These are phyloP conservation scores for Ceratocystiopsis brevicomis DNA, from an alignment of 2,329 filamentous ascomycete genomes.

Conservation along the genomic window DNA sequence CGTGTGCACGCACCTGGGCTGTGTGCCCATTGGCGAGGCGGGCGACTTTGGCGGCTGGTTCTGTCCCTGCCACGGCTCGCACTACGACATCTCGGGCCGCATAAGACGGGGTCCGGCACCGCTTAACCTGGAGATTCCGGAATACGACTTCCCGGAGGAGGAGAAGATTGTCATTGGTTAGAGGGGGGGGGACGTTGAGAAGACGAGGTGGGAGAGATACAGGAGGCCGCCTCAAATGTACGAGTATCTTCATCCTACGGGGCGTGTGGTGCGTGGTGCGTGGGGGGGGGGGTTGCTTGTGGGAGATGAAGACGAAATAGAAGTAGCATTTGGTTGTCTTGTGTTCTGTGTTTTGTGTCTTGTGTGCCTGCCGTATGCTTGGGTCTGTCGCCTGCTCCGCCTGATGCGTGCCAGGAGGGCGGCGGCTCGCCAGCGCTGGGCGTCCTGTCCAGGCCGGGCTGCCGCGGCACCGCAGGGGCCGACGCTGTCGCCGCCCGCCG, in stretches of 20 bases:
- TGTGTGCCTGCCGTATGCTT: too few relatives aligned
- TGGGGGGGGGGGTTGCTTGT: neutral
- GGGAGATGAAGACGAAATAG: neutral
- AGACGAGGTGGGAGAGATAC: neutral
- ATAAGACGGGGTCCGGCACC: conserved; percentile 94
- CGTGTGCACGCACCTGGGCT: conserved; percentile 98
- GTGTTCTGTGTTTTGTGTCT: too few relatives aligned
- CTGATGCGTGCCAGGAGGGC: too few relatives aligned
- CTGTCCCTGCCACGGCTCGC: conserved; percentile 98
- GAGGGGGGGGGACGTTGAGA: conserved; percentile 13
- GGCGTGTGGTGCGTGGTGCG: neutral
- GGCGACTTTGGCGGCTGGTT: conserved; percentile 99
- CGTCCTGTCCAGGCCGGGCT: too few relatives aligned
- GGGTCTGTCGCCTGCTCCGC: too few relatives aligned
- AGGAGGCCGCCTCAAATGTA: neutral
- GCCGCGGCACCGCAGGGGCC: too few relatives aligned
- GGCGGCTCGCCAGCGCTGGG: too few relatives aligned
- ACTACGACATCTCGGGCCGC: conserved; percentile 98
- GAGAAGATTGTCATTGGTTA: conserved; percentile 86
- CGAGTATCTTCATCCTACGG: neutral
- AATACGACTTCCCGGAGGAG: conserved; percentile 85
- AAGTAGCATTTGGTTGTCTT: too few relatives aligned
- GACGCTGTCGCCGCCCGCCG: too few relatives aligned
- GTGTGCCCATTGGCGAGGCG: conserved; percentile 96
- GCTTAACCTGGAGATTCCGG: conserved; percentile 88